Conservation (phyloP, 2,329 filamentous ascomycete species). For the Sporothrix phasma region DNA sequence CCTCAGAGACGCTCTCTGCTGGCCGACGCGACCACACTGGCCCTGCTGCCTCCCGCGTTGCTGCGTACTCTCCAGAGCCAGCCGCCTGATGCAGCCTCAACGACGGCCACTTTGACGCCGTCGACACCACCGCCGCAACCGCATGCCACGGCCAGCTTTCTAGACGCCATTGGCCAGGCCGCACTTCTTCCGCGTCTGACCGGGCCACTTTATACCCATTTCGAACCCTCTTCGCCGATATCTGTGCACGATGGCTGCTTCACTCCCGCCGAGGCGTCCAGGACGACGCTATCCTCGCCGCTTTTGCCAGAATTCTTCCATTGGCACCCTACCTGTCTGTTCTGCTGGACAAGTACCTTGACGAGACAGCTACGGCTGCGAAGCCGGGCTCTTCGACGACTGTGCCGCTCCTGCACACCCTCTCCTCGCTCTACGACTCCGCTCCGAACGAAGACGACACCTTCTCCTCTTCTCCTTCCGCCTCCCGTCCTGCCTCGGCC, state of each 20-base stretch:
- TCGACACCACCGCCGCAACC: neutral
- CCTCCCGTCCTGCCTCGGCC: neutral
- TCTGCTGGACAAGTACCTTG: slow-evolving; percentile 48
- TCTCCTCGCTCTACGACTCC: slow-evolving; percentile 3
- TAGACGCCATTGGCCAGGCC: slow-evolving; percentile 59
- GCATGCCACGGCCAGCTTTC: slow-evolving; percentile 38
- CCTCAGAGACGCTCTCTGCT: slow-evolving; percentile 47
- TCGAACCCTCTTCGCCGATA: slow-evolving; percentile 68
- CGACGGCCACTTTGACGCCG: neutral
- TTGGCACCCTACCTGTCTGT: slow-evolving; percentile 71
- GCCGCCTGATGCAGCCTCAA: slow-evolving; percentile 30
- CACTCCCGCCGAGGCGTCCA: slow-evolving; percentile 30
- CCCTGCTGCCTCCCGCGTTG: slow-evolving; percentile 60
- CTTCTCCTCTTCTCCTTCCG: neutral
- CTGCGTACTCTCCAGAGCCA: slow-evolving; percentile 55
- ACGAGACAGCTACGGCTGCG: slow-evolving; percentile 18
- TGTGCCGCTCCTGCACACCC: neutral
- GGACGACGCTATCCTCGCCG: slow-evolving; percentile 47
- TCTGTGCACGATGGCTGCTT: slow-evolving; percentile 70
- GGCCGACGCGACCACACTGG: slow-evolving; percentile 41
- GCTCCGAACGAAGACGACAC: neutral
- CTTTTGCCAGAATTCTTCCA: slow-evolving; percentile 70
- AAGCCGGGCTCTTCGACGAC: neutral
- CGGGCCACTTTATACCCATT: slow-evolving; percentile 62
- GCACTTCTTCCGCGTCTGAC: slow-evolving; percentile 62